Conservation (phyloP, 2,329 filamentous ascomycete species). For the Escovopsis sp. region DNA sequence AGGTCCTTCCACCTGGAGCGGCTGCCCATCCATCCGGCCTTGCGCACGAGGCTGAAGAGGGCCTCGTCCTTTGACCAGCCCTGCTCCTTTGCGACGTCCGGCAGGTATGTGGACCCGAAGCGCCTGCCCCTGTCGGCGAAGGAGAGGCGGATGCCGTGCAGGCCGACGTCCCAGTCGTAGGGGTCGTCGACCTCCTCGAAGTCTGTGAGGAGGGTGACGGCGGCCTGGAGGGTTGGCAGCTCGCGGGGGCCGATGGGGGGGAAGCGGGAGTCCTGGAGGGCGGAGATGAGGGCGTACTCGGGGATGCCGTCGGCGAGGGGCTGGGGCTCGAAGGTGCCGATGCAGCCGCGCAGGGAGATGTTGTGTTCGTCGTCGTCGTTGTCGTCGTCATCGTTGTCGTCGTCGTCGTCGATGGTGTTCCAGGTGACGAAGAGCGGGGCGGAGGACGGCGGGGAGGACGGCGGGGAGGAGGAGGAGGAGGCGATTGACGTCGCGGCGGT, state of each 20-base stretch:
- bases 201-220: slow-evolving; percentile 70
- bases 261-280: slow-evolving; percentile 50
- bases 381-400: too few relatives aligned
- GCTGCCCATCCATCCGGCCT: slow-evolving; percentile 84
- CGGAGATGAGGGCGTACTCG: slow-evolving; percentile 71
- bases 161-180: slow-evolving; percentile 76
- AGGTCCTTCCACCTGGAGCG: slow-evolving; percentile 67
- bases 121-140: slow-evolving; percentile 61
- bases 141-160: slow-evolving; percentile 73
- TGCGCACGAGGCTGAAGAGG: slow-evolving; percentile 76
- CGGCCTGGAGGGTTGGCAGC: slow-evolving; percentile 44
- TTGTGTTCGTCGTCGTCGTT: too few relatives aligned
- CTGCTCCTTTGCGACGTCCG: slow-evolving; percentile 82
- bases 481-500: slow-evolving; percentile 31
- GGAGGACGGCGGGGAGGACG: slow-evolving; percentile 24
- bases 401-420: slow-evolving; percentile 48
- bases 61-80: slow-evolving; percentile 93
- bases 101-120: slow-evolving; percentile 80
- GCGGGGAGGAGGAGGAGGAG: slow-evolving; percentile 28
- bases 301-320: slow-evolving; percentile 58
- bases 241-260: slow-evolving; percentile 37
- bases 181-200: slow-evolving; percentile 63
- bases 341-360: slow-evolving; percentile 71
- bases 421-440: slow-evolving; percentile 88
- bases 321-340: slow-evolving; percentile 79